Evolutionary conservation across 2,329 filamentous ascomycete species (phyloP), one percentile per base, ranked within the genome.

Genomic region (Aspergillus brunneoviolaceus): DNA sequence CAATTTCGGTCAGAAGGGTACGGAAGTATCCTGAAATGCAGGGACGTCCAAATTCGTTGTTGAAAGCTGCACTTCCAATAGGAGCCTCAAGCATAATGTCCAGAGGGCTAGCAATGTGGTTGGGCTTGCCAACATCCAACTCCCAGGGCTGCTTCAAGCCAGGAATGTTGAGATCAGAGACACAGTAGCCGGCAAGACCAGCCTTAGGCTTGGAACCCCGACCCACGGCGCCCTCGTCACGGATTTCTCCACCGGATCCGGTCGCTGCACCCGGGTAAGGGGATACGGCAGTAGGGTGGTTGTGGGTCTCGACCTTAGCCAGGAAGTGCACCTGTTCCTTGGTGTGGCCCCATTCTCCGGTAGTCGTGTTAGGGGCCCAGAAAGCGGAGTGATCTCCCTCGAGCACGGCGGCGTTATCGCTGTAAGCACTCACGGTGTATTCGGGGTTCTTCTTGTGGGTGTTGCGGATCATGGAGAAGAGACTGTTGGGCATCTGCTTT

Each of bases 31-130:
- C 95, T 2, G 89, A 85, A 12, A 96, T 89, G 71, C 89, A 92
- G 39, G 95, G 94, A 42, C 95, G 86, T 27, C 95, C 95, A 70
- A 98, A 99, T 72, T 97, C 95, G 72, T 99, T 99, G 81, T 98
- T 98, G 82, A 96, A 98, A 21, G 91, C 87, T 54, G 95, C 95
- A 69, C 91, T 95, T 39, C 95, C 95, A 68, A 99, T 95, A 0
- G 95, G 95, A 0, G 92, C 95, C 74, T 99, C 94, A 11, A 98
- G 82, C 94, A 99, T 98, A 68, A 99, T 98, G 73, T 98, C 93
- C 42, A 97, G 81, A 78, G 90, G 92, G 79, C 91, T 96, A 21
- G 95, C 93, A 71, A 96, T 95, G 77, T 99, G 95, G 49, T 87
- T 85, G 4, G 95, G 95, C 72, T 90, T 93, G 53, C 95, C 95